These are phyloP conservation scores for Amaranthus palmeri DNA, from an alignment of 148 eudicot genomes.

Conservation along the genomic window DNA sequence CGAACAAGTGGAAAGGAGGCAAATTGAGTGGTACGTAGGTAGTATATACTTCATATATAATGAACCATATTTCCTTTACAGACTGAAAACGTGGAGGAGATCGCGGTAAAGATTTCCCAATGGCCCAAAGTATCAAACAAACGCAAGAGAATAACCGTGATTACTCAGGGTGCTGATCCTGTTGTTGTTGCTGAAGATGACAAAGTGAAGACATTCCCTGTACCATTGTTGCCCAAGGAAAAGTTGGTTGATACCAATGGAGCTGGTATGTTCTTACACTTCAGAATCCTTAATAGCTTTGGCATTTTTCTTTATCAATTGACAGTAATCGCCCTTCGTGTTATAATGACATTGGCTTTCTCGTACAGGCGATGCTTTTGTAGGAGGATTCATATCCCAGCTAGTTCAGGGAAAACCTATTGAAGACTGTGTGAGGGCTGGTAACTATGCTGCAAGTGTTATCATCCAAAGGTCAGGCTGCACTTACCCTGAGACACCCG, in stretches of 20 bases:
- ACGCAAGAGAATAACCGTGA: conserved; percentile 85
- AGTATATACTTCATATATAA: too few species aligned
- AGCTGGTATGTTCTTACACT: conserved; percentile 53
- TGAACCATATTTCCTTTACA: conserved; percentile 15
- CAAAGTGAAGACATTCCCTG: conserved; percentile 65
- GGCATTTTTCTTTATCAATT: background rate
- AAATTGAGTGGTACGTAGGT: too few species aligned
- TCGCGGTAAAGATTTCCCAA: conserved; percentile 76
- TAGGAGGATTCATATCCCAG: conserved; percentile 90
- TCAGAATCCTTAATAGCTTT: background rate
- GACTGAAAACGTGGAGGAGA: conserved; percentile 93
- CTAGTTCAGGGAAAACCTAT: conserved; percentile 73
- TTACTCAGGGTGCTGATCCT: conserved; percentile 96
- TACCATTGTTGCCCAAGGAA: conserved; percentile 66
- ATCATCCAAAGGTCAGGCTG: conserved; percentile 97
- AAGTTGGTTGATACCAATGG: conserved; percentile 95
- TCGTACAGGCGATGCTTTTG: conserved; percentile 83
- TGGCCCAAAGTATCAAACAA: conserved; percentile 88
- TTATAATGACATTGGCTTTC: background rate
- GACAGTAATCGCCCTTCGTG: too few species aligned
- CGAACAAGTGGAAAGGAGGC: too few species aligned
- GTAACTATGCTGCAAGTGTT: conserved; percentile 83
- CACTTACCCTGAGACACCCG: conserved; percentile 93
- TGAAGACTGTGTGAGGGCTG: conserved; percentile 82
- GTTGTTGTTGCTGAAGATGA: conserved; percentile 91